Percentiles rank a stretch among this genome's conserved stretches.
These are phyloP conservation scores for Trypanosoma boissoni DNA, from an alignment of 208 protist genomes.

Conservation along the genomic window DNA sequence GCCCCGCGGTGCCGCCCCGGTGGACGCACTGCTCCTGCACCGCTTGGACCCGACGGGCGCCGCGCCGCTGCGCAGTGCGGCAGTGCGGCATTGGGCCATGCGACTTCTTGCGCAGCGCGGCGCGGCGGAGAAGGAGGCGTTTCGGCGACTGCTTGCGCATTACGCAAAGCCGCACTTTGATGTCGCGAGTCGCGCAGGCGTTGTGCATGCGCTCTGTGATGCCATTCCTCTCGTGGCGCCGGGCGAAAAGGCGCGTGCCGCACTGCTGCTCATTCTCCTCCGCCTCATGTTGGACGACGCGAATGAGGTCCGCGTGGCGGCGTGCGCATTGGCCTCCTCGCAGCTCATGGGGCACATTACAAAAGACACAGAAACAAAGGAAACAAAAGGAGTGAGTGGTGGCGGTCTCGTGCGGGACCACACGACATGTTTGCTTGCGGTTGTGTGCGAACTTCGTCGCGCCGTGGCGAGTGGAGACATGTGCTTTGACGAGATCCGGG, in stretches of 20 bases:
- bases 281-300: constrained; percentile 77
- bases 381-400: too few relatives aligned
- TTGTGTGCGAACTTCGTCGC: constrained; percentile 28
- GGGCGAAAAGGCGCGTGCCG: constrained; percentile 7
- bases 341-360: too few relatives aligned
- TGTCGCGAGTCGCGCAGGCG: constrained; percentile 48
- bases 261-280: constrained; percentile 51
- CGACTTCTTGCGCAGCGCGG: constrained; percentile 25
- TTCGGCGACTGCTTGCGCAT: constrained; percentile 36
- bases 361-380: too few relatives aligned
- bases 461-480: neutral
- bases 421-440: constrained; percentile 50
- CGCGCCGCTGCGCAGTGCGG: constrained; percentile 29
- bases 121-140: constrained; percentile 14
- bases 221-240: neutral
- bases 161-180: constrained; percentile 51
- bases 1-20: neutral
- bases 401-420: constrained; percentile 33
- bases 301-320: constrained; percentile 49
- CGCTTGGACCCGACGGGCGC: constrained; percentile 8
- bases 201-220: constrained; percentile 43
- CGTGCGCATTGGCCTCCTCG: constrained; percentile 32
- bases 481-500: neutral
- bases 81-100: constrained; percentile 43
- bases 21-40: constrained; percentile 16